Conservation (phyloP, 2,329 filamentous ascomycete genomes). For the Penicillium sp. region DNA sequence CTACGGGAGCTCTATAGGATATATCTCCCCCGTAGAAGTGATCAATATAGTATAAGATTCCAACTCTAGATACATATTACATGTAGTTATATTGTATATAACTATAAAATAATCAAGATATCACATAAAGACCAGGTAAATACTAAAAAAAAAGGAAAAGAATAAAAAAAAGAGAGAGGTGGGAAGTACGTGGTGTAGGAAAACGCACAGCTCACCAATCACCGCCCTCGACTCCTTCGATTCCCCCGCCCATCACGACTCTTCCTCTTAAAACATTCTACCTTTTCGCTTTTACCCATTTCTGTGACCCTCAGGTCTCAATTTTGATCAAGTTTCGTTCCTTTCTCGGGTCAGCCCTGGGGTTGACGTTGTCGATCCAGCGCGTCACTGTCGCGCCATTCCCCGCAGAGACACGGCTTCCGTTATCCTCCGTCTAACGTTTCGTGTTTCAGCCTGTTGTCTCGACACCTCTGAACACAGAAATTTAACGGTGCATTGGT, state of each 20-base stretch:
- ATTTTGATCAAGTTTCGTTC: conserved; percentile 3
- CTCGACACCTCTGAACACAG: not conserved
- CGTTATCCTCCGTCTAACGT: conserved; percentile 20
- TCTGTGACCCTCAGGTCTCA: conserved; percentile 1
- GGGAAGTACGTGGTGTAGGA: conserved; percentile 9
- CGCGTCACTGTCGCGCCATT: conserved; percentile 27
- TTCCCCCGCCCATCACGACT: conserved; percentile 8
- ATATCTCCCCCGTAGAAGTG: not conserved
- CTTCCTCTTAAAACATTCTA: conserved; percentile 11
- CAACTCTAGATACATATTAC: not conserved
- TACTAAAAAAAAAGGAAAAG: not conserved
- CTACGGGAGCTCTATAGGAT: not conserved
- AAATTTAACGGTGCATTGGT: not conserved
- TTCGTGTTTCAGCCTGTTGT: conserved; percentile 6
- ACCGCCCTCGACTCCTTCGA: conserved; percentile 16
- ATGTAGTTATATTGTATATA: no score
- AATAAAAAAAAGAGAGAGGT: conserved; percentile 1
- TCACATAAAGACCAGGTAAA: not conserved
- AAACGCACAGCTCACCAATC: conserved; percentile 26
- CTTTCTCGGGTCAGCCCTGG: conserved; percentile 11
- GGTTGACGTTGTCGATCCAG: conserved; percentile 22
- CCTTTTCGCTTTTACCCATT: conserved; percentile 5
- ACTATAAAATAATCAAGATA: not conserved
- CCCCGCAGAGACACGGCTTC: conserved; percentile 26
- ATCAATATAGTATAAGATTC: not conserved